Percentiles rank a stretch among this genome's conserved stretches.
Evolutionary conservation across 805 yeast genomes (phyloP).

Genomic region (Wickerhamomyces chambardii): DNA sequence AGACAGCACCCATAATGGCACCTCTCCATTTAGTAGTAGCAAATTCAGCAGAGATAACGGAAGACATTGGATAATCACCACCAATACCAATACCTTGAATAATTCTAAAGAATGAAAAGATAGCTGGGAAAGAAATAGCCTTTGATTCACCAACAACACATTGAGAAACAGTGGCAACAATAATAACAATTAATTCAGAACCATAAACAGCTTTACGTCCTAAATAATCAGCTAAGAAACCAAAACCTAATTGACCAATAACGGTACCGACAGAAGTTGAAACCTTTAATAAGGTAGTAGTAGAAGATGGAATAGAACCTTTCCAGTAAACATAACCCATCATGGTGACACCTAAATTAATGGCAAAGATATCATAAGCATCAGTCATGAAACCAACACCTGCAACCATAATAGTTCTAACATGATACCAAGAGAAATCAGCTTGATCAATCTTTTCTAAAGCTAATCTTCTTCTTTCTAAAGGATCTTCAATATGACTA

Average conservation of each 20-base stretch:
- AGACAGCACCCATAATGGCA: constrained; percentile 94
- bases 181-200: constrained; percentile 77
- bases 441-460: constrained; percentile 78
- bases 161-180: constrained; percentile 70
- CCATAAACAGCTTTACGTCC: constrained; percentile 91
- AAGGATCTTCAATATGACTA: constrained; percentile 75
- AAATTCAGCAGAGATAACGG: constrained; percentile 89
- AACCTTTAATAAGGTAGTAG: constrained; percentile 70
- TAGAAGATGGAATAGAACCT: constrained; percentile 55
- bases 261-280: constrained; percentile 94
- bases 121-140: constrained; percentile 65
- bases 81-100: constrained; percentile 95
- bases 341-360: constrained; percentile 76
- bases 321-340: constrained; percentile 70
- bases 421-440: constrained; percentile 73
- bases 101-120: constrained; percentile 71
- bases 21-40: constrained; percentile 97
- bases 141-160: constrained; percentile 65
- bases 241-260: constrained; percentile 82
- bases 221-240: constrained; percentile 68
- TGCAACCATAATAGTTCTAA: constrained; percentile 76
- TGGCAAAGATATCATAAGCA: constrained; percentile 88
- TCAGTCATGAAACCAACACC: constrained; percentile 94
- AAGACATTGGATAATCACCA: constrained; percentile 92
- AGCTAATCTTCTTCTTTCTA: constrained; percentile 82